Evolutionary conservation across 257 asterid species (phyloP), one percentile per base, ranked within the genome.

Genomic region (Petrea volubilis): DNA sequence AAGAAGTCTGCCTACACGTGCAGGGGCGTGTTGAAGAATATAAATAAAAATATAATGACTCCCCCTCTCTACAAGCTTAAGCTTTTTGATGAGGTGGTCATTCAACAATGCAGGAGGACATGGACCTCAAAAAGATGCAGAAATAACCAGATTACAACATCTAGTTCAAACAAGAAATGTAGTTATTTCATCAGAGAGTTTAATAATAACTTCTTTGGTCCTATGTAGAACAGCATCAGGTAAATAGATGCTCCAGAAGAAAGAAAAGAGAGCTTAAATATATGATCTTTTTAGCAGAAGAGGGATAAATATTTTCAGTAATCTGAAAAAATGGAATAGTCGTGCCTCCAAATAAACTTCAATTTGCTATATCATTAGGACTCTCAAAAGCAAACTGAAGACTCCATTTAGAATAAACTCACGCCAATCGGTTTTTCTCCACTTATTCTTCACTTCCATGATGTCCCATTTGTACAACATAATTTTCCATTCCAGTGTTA

Each of bases 71-170:
- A n/a, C n/a, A n/a, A n/a, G n/a, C n/a, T n/a, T n/a, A n/a, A n/a
- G n/a, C n/a, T n/a, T n/a, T n/a, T n/a, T n/a, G n/a, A n/a, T n/a
- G n/a, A n/a, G n/a, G n/a, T n/a, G n/a, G n/a, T n/a, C n/a, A n/a
- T n/a, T n/a, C n/a, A n/a, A n/a, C n/a, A n/a, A n/a, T n/a, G n/a
- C n/a, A n/a, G n/a, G n/a, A 63, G 47, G 66, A 71, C 50, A 53
- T 11, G 36, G 49, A 55, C 44, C 66, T 60, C 64, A 46, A 31
- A 28, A 25, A 18, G n/a, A 33, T 17, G 41, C 2, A 64, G 36
- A 57, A 51, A 72, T 62, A 60, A 71, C 67, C 41, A 56, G 71
- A 13, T 72, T 33, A 52, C 28, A 11, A 23, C 73, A 73, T 56
- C 20, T 43, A 41, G 13, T 59, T 33, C 55, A 2, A 33, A 31